Base-by-base conservation (phyloP, 2,329 filamentous ascomycete species). In the Paraphaeosphaeria sporulosa region DNA sequence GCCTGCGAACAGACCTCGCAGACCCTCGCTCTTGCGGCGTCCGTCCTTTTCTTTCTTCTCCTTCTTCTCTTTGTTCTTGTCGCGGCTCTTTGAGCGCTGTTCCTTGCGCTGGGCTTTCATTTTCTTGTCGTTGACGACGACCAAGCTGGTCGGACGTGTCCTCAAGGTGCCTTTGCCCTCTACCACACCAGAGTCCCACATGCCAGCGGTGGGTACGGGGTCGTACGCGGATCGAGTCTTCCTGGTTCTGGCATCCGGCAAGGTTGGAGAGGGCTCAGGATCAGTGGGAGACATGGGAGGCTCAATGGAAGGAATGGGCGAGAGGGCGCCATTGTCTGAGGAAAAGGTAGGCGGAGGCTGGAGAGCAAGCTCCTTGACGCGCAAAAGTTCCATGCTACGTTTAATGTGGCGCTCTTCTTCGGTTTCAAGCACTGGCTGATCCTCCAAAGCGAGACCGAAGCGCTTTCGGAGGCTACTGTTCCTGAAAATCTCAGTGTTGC, bases 181-280 rank as follows among this genome's bases (percentile, higher is more conserved):
- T 0, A 63, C 60, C 9, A 76, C 69, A 1, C 73, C 74, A 1
- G 73, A 77, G 50, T 77, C 75, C 75, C 75, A 78, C 46, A 78
- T 51, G 5, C 75, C 73, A 7, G 72, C 67, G n/a, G 75, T 76
- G 0, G 68, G 71, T 17, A 76, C 61, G 4, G 75, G 74, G 34
- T 75, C 68, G 62, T 72, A 75, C 0, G 73, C 71, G 2, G 73
- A 76, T 32, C 72, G 67, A 1, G 69, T 66, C 47, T 75, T 76
- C 15, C 61, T 61, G 3, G 66, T 51, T 30, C 72, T 63, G 13
- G 57, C 23, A 54, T 71, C 64, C 0, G 63, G 44, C 12, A 55
- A 57, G 10, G 32, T 27, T 7, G 65, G 62, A 12, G 66, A 68
- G 32, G 60, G 57, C 6, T 60, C 52, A 30, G 58, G 62, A 2